Evolutionary conservation across 2,329 filamentous ascomycete genomes (phyloP), one percentile per base, ranked within the genome.

Genomic region (Trichoderma polysporum): DNA sequence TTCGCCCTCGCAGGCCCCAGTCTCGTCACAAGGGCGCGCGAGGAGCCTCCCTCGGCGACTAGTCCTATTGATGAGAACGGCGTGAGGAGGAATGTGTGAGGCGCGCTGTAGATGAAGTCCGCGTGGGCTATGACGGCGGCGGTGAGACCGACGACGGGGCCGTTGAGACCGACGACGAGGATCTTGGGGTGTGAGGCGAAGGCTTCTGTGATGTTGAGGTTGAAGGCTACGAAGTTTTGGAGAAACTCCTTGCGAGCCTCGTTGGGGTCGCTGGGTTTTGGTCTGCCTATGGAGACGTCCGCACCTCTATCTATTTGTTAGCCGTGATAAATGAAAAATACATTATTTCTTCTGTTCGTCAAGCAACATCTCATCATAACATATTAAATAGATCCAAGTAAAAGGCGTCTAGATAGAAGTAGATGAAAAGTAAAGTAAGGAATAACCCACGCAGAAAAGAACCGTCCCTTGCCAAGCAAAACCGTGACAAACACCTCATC

Each of bases 121-220:
- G 91, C 91, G 77, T 92, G 91, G 31, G 89, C 90, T 67, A 93
- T 83, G 0, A 98, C 80, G 0, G 94, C 94, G 0, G 94, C 95
- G 2, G 91, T 91, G 35, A 98, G 89, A 6, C 95, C 95, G 62
- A 99, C 85, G 12, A 89, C 93, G 6, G 95, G 95, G 3, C 94
- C 95, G 80, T 98, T 98, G 71, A 98, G 89, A 0, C 92, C 95
- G 0, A 90, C 90, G 68, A 98, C 86, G 27, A 98, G 91, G 79
- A 98, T 91, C 82, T 98, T 97, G 73, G 93, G 92, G 80, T 98
- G 95, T 15, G 89, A 90, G 83, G 95, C 94, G 82, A 98, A 97
- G 73, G 93, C 90, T 73, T 92, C 90, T 2, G 94, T 95, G 73
- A 92, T 86, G 84, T 97, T 91, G 66, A 97, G 86, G 83, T 98